Percentiles rank a stretch among this genome's conserved stretches.
These are phyloP conservation scores for Tardiomyces depauwii DNA, from an alignment of 1,139 yeast species.

Conservation along the genomic window DNA sequence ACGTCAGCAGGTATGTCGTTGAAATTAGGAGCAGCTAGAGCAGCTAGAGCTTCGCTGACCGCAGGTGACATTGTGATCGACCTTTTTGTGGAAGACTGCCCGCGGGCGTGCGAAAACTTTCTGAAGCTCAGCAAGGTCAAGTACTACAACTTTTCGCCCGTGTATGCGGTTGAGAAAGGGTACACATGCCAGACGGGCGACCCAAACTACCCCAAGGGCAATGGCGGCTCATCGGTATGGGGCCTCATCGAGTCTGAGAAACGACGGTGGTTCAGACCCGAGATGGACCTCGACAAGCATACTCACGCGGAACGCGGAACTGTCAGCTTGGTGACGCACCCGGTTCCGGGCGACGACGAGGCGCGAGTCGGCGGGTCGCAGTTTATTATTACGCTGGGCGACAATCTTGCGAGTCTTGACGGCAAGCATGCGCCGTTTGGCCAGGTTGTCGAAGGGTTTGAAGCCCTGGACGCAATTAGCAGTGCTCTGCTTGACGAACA, in stretches of 20 bases:
- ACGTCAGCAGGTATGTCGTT: constrained; percentile 21
- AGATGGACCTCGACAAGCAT: constrained; percentile 10
- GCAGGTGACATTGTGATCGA: constrained; percentile 45
- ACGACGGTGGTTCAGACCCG: constrained; percentile 13
- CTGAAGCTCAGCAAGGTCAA: constrained; percentile 43
- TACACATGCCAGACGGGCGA: constrained; percentile 36
- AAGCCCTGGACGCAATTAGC: constrained; percentile 36
- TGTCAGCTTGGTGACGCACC: constrained; percentile 26
- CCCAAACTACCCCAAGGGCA: constrained; percentile 33
- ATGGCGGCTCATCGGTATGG: constrained; percentile 28
- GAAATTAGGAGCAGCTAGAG: not conserved
- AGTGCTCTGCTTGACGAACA: constrained; percentile 29
- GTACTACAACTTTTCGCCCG: constrained; percentile 42
- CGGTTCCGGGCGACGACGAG: constrained; percentile 5
- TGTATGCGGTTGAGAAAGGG: constrained; percentile 33
- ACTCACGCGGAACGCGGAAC: constrained; percentile 27
- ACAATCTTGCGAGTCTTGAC: constrained; percentile 14
- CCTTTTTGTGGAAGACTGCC: constrained; percentile 29
- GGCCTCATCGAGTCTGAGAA: constrained; percentile 17
- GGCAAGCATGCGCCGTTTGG: constrained; percentile 34
- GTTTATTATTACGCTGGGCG: constrained; percentile 22
- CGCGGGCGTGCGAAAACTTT: constrained; percentile 36
- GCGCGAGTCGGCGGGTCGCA: constrained; percentile 19
- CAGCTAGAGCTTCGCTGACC: too few species aligned
- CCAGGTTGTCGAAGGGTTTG: constrained; percentile 39